Evolutionary conservation across 2,329 filamentous ascomycete species (phyloP).

Genomic region (Fusarium clavum): DNA sequence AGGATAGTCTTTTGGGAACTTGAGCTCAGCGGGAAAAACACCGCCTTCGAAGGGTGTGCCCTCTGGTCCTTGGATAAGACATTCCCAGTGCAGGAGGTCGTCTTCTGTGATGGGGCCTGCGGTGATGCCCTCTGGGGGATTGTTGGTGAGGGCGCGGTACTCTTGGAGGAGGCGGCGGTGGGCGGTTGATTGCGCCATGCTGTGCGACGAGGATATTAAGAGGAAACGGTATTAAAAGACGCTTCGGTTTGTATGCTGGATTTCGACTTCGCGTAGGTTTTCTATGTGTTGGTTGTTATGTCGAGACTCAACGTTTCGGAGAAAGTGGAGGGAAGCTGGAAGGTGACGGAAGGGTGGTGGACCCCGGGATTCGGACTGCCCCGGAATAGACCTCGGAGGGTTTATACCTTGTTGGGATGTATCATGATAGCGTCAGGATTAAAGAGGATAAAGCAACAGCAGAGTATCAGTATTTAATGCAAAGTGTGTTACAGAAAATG

Average conservation of each 20-base stretch:
- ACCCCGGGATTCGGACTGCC: conserved; percentile 18
- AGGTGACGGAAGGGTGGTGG: conserved; percentile 28
- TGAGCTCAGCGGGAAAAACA: conserved; percentile 93
- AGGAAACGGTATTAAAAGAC: too few species aligned
- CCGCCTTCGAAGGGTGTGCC: conserved; percentile 97
- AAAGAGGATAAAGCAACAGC: not conserved
- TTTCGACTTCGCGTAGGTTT: not conserved
- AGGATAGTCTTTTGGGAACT: conserved; percentile 97
- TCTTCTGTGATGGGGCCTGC: conserved; percentile 94
- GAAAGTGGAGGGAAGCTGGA: conserved; percentile 28
- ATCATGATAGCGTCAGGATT: not conserved
- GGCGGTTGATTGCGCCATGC: conserved; percentile 71
- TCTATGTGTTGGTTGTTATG: not conserved
- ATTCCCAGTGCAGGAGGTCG: conserved; percentile 96
- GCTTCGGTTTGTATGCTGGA: too few species aligned
- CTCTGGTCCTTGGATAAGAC: conserved; percentile 93
- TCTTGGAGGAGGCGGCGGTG: conserved; percentile 91
- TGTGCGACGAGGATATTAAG: not conserved
- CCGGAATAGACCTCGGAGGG: not conserved
- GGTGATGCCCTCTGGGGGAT: conserved; percentile 97
- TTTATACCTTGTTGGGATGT: conserved; percentile 13
- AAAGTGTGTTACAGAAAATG: not conserved
- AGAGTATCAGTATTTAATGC: not conserved
- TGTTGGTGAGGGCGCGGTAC: conserved; percentile 93
- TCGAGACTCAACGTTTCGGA: conserved; percentile 21